These are phyloP conservation scores for Hyphopichia homilentoma DNA, from an alignment of 805 yeast genomes.

Conservation along the genomic window DNA sequence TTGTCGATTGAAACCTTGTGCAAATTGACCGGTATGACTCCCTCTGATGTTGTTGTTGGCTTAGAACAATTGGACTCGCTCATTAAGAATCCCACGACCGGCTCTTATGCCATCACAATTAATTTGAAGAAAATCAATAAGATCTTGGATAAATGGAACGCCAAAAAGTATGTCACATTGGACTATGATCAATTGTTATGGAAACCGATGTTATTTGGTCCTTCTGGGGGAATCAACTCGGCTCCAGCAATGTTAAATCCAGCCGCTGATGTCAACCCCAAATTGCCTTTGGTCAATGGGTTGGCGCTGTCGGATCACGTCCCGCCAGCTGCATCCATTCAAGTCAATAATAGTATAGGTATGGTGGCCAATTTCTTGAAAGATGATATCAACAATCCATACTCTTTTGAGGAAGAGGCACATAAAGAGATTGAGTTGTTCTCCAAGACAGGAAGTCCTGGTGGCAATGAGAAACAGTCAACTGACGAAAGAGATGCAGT, in stretches of 20 bases:
- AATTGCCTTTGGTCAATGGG: neutral
- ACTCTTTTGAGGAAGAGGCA: conserved; percentile 56
- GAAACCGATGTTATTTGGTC: conserved; percentile 83
- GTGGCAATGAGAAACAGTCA: conserved; percentile 1
- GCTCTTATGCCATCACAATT: conserved; percentile 51
- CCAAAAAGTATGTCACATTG: conserved; percentile 50
- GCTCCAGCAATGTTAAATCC: conserved; percentile 39
- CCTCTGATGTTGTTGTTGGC: conserved; percentile 83
- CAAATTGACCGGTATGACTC: conserved; percentile 75
- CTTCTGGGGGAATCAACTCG: conserved; percentile 79
- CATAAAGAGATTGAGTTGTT: conserved; percentile 40
- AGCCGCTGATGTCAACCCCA: neutral
- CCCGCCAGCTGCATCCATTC: conserved; percentile 6
- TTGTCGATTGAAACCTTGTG: conserved; percentile 61
- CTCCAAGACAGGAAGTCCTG: neutral
- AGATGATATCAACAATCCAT: conserved; percentile 65
- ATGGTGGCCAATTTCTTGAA: conserved; percentile 56
- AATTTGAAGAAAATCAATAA: conserved; percentile 41
- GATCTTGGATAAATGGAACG: conserved; percentile 48
- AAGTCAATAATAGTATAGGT: conserved; percentile 50
- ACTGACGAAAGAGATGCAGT: conserved; percentile 1
- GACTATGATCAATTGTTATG: conserved; percentile 58
- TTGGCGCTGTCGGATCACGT: conserved; percentile 2
- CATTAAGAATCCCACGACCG: conserved; percentile 40
- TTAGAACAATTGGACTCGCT: conserved; percentile 73